phyloP scores from a whole-genome alignment of 768 basidiomycete species.

The Russula earlei region DNA sequence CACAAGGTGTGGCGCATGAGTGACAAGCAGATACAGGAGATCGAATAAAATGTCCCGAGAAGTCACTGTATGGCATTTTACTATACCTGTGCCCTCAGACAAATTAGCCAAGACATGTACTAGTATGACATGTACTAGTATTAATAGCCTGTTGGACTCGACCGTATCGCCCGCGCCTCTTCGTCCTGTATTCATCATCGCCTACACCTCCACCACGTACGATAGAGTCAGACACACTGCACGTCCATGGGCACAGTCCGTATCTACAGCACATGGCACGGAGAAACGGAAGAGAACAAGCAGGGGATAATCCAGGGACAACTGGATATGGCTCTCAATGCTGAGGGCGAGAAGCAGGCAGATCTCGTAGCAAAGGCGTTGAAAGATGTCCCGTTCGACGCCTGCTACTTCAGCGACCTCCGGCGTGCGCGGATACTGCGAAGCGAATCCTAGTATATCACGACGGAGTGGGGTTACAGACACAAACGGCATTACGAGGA shows the following conservation, averaged over 20 bases:
- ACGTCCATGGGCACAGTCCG: slow-evolving; percentile 30
- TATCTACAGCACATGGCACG: slow-evolving; percentile 66
- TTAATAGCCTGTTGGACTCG: no score
- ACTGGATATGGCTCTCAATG: slow-evolving; percentile 57
- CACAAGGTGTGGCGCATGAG: no score
- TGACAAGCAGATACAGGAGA: no score
- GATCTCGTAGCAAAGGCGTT: slow-evolving; percentile 44
- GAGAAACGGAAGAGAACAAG: slow-evolving; percentile 66
- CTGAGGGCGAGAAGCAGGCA: slow-evolving; percentile 51
- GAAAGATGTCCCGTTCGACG: slow-evolving; percentile 43
- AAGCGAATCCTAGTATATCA: slow-evolving; percentile 51
- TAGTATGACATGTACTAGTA: no score
- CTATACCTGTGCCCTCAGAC: no score
- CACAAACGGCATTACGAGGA: slow-evolving; percentile 47
- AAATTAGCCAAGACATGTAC: no score
- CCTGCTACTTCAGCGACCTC: slow-evolving; percentile 66
- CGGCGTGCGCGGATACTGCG: slow-evolving; percentile 64
- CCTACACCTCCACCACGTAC: neutral
- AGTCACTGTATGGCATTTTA: no score
- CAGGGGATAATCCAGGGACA: slow-evolving; percentile 67
- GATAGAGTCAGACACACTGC: neutral
- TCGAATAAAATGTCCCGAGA: no score
- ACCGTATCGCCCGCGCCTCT: no score
- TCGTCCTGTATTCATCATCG: neutral
- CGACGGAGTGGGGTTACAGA: slow-evolving; percentile 34